phyloP scores from a whole-genome alignment of 73 alveolate genomes.

The Effrenium voratum region DNA sequence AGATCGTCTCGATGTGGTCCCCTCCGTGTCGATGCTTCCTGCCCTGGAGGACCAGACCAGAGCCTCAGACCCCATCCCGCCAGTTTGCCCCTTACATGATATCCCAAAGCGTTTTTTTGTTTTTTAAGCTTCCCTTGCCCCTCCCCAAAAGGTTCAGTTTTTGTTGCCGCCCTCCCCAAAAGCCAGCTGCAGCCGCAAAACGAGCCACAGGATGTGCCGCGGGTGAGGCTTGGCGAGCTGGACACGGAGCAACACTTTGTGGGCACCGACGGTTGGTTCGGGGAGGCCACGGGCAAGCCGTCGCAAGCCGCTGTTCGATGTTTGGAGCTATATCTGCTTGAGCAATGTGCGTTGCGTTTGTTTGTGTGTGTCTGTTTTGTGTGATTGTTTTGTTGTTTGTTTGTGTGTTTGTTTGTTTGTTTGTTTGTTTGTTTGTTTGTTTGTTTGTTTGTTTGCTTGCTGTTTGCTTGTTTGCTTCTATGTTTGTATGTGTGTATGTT shows the following conservation, averaged over 20 bases:
- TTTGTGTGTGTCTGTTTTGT: not conserved
- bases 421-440: not conserved
- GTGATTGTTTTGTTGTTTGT: not conserved
- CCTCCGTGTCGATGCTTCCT: conserved; percentile 67
- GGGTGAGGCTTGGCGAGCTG: conserved; percentile 47
- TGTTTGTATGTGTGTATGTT: not conserved
- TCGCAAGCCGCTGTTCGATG: not conserved
- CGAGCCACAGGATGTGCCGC: conserved; percentile 10
- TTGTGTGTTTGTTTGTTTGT: not conserved
- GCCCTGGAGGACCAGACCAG: conserved; percentile 25
- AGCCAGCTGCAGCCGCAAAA: too few species aligned
- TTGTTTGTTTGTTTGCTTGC: not conserved
- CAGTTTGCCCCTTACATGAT: not conserved
- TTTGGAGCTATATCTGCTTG: not conserved
- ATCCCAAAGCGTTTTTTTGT: too few species aligned
- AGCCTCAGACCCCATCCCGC: not conserved
- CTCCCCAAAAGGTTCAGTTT: too few species aligned
- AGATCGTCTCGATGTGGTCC: conserved; percentile 57
- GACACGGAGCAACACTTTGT: conserved; percentile 60
- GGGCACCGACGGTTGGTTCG: conserved; percentile 85
- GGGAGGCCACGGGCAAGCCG: not conserved
- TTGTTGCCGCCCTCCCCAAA: too few species aligned
- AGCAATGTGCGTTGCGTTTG: not conserved
- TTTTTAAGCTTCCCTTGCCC: too few species aligned
- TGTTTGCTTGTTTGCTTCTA: not conserved